Conservation (phyloP, 139 green algal species). For the Dunaliella primolecta region DNA sequence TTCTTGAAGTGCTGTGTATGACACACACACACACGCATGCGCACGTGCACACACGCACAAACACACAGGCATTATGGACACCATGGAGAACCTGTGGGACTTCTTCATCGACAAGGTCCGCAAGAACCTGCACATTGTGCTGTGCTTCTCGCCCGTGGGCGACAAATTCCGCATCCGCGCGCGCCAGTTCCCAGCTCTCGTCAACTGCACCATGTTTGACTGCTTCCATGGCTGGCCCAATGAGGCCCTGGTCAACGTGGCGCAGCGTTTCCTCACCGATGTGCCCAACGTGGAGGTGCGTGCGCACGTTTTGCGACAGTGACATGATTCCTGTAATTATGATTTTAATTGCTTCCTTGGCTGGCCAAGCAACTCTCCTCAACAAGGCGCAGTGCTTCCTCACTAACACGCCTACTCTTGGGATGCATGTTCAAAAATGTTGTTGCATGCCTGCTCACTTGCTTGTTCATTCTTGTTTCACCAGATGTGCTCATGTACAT, state of each 20-base stretch:
- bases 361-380: too few species aligned
- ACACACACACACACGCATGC: not conserved
- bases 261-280: slow-evolving; percentile 72
- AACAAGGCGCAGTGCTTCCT: too few species aligned
- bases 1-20: too few species aligned
- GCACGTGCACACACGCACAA: not conserved
- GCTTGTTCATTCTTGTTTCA: too few species aligned
- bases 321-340: too few species aligned
- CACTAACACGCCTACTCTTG: too few species aligned
- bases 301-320: too few species aligned
- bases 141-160: slow-evolving; percentile 90
- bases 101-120: slow-evolving; percentile 89
- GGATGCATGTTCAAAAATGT: too few species aligned
- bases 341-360: too few species aligned
- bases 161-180: slow-evolving; percentile 86
- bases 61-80: slow-evolving; percentile 70
- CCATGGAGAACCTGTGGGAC: slow-evolving; percentile 77
- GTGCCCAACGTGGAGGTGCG: slow-evolving; percentile 60
- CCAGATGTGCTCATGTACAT: too few species aligned
- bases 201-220: slow-evolving; percentile 79
- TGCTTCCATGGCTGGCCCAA: slow-evolving; percentile 81
- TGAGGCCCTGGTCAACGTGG: slow-evolving; percentile 82
- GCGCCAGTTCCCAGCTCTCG: slow-evolving; percentile 83
- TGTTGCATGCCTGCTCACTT: too few species aligned
- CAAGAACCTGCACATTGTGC: slow-evolving; percentile 81